Conservation (phyloP, 1,284 basidiomycete genomes). For the Veloporphyrellus conicus region DNA sequence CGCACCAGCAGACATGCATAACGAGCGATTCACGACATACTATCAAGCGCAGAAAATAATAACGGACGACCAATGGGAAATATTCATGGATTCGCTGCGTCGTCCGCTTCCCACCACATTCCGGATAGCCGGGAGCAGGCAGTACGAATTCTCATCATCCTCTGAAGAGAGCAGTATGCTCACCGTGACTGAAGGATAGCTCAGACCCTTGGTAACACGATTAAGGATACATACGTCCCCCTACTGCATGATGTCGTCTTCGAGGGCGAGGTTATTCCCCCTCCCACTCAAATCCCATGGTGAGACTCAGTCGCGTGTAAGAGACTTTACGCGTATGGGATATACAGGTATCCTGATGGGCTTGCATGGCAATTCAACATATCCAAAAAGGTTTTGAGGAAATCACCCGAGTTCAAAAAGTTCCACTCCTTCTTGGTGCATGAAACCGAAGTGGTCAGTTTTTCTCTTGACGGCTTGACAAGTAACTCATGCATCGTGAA, state of each 20-base stretch:
- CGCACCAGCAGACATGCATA: constrained; percentile 62
- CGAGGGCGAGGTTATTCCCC: constrained; percentile 70
- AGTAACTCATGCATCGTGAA: constrained; percentile 28
- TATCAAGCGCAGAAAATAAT: constrained; percentile 75
- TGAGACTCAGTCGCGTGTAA: constrained; percentile 31
- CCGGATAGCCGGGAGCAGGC: constrained; percentile 82
- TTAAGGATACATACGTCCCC: constrained; percentile 71
- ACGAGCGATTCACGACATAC: constrained; percentile 70
- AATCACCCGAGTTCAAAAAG: constrained; percentile 89
- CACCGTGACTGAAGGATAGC: constrained; percentile 22
- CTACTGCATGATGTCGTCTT: constrained; percentile 71
- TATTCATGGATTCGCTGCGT: constrained; percentile 66
- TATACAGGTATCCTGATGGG: constrained; percentile 81
- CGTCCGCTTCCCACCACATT: constrained; percentile 90
- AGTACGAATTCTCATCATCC: constrained; percentile 47
- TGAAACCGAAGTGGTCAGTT: constrained; percentile 90
- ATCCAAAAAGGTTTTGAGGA: constrained; percentile 85
- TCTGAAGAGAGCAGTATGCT: not conserved
- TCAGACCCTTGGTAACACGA: constrained; percentile 22
- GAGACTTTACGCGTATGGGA: not conserved
- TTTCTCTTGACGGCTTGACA: not conserved
- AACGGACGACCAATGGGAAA: constrained; percentile 73
- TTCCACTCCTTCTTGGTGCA: constrained; percentile 97
- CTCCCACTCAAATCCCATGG: constrained; percentile 87
- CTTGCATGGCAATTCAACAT: constrained; percentile 96